A percentile compares a stretch with the other conserved stretches of the same genome.
Evolutionary conservation across 192 early-diverging fungal genomes (phyloP).

Genomic region (Podochytrium sp.): DNA sequence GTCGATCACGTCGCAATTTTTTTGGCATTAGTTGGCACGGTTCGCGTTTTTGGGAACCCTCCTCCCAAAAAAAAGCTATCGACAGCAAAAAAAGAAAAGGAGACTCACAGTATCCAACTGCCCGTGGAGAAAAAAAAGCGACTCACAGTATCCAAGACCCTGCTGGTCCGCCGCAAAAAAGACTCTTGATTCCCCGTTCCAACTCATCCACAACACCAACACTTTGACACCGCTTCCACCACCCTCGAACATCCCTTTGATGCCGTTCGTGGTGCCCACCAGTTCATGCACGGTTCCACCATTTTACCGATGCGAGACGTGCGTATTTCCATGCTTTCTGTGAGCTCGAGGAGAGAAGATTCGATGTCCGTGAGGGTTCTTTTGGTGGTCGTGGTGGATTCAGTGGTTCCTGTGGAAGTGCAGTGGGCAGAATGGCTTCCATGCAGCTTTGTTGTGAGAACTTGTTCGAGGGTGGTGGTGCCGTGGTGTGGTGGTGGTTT

Average conservation of each 20-base stretch:
- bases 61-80: too few species aligned
- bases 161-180: conserved; percentile 4
- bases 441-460: background rate
- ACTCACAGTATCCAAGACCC: too few species aligned
- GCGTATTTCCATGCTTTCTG: conserved; percentile 49
- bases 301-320: conserved; percentile 51
- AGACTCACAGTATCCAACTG: conserved; percentile 28
- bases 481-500: too few species aligned
- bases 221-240: background rate
- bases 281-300: conserved; percentile 53
- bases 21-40: background rate
- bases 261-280: background rate
- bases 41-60: background rate
- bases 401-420: background rate
- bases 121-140: background rate
- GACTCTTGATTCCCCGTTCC: background rate
- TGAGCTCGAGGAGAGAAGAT: conserved; percentile 36
- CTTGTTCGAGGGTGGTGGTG: background rate
- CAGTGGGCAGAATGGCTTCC: conserved; percentile 30
- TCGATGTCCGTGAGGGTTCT: conserved; percentile 29
- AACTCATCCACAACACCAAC: background rate
- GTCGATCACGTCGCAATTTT: conserved; percentile 29
- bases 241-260: background rate
- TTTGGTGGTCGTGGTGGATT: background rate
- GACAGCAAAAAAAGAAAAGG: background rate